Conservation (phyloP, 352 stramenopile genomes). For the Pilasporangium apinafurcum region DNA sequence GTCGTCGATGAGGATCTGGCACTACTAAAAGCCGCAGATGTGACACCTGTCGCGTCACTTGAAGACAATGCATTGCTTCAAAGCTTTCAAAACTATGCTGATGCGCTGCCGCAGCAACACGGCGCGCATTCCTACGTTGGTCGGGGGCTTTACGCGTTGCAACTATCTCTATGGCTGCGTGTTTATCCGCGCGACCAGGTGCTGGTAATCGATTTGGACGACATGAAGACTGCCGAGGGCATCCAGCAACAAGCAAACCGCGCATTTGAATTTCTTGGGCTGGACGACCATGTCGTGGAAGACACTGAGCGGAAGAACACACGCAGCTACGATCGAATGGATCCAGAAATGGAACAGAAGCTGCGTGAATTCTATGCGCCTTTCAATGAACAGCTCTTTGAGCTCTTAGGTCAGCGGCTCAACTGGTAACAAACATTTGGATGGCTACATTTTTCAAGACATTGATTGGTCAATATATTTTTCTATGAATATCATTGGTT, state of each 20-base stretch:
- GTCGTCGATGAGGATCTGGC: slow-evolving; percentile 84
- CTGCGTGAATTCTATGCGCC: slow-evolving; percentile 63
- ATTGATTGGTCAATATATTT: slow-evolving; percentile 15
- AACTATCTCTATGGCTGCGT: slow-evolving; percentile 88
- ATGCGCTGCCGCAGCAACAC: slow-evolving; percentile 34
- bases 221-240: slow-evolving; percentile 51
- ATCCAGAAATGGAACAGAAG: slow-evolving; percentile 12
- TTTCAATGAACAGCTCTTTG: slow-evolving; percentile 61
- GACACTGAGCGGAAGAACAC: slow-evolving; percentile 68
- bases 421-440: no score
- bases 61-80: slow-evolving; percentile 12
- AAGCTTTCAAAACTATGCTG: slow-evolving; percentile 35
- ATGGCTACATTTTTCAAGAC: no score
- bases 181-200: slow-evolving; percentile 83
- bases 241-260: slow-evolving; percentile 24
- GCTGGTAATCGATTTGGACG: slow-evolving; percentile 85
- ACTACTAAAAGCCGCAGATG: slow-evolving; percentile 36
- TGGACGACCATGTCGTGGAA: slow-evolving; percentile 15
- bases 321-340: slow-evolving; percentile 42
- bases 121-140: slow-evolving; percentile 81
- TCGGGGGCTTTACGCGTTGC: slow-evolving; percentile 89
- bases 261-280: slow-evolving; percentile 44
- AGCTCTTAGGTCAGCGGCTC: slow-evolving; percentile 38
- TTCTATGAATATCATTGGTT: background rate
- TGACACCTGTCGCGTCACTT: slow-evolving; percentile 7